Evolutionary conservation across 345 rosid species (phyloP), one percentile per base, ranked within the genome.

Genomic region (Litchi chinensis): DNA sequence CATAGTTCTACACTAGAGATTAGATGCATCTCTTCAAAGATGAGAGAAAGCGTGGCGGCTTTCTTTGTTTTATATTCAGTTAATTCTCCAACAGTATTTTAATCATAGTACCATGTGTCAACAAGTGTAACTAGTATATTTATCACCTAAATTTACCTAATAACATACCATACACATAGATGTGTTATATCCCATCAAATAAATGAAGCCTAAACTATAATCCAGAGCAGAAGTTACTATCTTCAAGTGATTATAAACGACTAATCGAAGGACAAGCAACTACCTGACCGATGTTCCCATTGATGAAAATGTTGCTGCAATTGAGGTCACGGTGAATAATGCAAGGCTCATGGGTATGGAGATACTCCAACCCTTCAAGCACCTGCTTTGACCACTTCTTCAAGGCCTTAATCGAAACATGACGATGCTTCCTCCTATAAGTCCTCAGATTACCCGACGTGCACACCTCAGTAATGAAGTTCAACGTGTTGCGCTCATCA

Each of bases 401-500:
- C 90, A 91, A 79, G 21, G 95, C 95, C 81, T 88, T 91, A 40
- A 86, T 68, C 9, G 95, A 89, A 68, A 89, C 95, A 75, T 87
- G 95, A 21, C 90, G 89, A 76, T 91, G 93, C 85, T 86, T 91
- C 84, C 81, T 88, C 85, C 93, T 83, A 80, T 89, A 91, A 63
- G 81, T 82, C 76, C 95, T 87, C 79, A 89, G 69, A 66, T 89
- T 91, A 72, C 95, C 93, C 0, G 95, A 91, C 3, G 91, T 89
- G 87, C 95, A 89, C 10, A 91, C 88, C 84, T 91, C 95, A 1
- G 95, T 91, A n/a, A 91, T 89, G 74, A 91, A 91, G 81, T 91
- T 91, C 78, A 91, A 70, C 6, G 79, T 88, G 82, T 76, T 76
- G 32, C 57, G 83, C 74, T 88, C 86, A 6, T 68, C 78, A 48